Conservation (phyloP, 306 rosid species). For the Vachellia pachyceras region DNA sequence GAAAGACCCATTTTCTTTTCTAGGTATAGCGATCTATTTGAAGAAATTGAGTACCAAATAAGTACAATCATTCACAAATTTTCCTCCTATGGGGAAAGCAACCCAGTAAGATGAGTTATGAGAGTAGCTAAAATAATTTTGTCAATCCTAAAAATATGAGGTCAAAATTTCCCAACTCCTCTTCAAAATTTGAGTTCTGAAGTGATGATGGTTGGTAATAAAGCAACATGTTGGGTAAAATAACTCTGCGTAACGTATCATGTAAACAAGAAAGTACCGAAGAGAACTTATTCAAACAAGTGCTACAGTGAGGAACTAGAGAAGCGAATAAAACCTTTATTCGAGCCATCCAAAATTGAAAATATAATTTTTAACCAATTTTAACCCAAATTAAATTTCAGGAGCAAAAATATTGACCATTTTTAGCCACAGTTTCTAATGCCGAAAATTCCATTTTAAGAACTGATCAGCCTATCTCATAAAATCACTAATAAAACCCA, state of each 20-base stretch:
- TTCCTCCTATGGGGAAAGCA: not conserved
- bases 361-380: too few species aligned
- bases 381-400: too few species aligned
- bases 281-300: not conserved
- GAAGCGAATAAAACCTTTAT: not conserved
- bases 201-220: not conserved
- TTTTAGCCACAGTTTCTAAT: not conserved
- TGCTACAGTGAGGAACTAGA: not conserved
- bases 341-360: too few species aligned
- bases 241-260: not conserved
- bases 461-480: too few species aligned
- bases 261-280: constrained; percentile 8
- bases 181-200: not conserved
- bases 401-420: too few species aligned
- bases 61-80: not conserved
- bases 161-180: not conserved
- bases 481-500: not conserved
- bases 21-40: not conserved
- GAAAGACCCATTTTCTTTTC: not conserved
- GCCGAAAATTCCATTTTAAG: too few species aligned
- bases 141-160: not conserved
- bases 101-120: not conserved
- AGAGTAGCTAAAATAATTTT: not conserved
- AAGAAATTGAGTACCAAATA: not conserved
- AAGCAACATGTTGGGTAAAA: not conserved